Conservation (phyloP, 192 early-diverging fungal species). For the Backusella sp. region DNA sequence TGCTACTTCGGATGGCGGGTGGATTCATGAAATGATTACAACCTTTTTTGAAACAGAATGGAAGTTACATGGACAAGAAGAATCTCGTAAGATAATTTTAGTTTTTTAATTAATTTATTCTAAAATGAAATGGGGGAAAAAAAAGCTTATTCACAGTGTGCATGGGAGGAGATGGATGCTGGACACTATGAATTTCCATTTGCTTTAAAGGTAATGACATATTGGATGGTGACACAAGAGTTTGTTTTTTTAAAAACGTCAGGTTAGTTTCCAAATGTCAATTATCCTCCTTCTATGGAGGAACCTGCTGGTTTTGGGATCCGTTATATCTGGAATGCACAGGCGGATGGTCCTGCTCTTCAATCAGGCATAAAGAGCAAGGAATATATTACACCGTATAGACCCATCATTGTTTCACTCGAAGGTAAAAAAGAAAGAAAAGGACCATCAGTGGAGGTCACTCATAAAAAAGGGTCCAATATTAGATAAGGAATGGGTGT, state of each 20-base stretch:
- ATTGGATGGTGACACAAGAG: not conserved
- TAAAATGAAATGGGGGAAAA: too few species aligned
- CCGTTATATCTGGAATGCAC: conserved; percentile 31
- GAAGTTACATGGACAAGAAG: conserved; percentile 35
- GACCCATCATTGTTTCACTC: conserved; percentile 38
- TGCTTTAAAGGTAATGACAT: conserved; percentile 37
- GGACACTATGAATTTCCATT: conserved; percentile 39
- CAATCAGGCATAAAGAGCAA: conserved; percentile 33
- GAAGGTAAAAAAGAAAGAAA: not conserved
- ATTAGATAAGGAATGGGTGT: conserved; percentile 31
- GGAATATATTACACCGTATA: conserved; percentile 38
- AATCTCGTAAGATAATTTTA: conserved; percentile 16
- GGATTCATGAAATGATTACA: conserved; percentile 36
- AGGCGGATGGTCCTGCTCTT: conserved; percentile 35
- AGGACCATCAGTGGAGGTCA: too few species aligned
- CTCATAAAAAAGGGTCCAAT: not conserved
- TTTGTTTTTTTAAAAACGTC: not conserved
- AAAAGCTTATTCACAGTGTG: conserved; percentile 32
- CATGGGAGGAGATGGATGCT: conserved; percentile 38
- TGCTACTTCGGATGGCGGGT: conserved; percentile 23
- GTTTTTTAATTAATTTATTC: too few species aligned
- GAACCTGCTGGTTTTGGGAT: conserved; percentile 33
- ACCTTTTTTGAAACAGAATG: conserved; percentile 35
- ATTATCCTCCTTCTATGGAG: conserved; percentile 42
- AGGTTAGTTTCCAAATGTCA: conserved; percentile 39